These are phyloP conservation scores for Cladosporium colombiae DNA, from an alignment of 2,329 filamentous ascomycete genomes.

Conservation along the genomic window DNA sequence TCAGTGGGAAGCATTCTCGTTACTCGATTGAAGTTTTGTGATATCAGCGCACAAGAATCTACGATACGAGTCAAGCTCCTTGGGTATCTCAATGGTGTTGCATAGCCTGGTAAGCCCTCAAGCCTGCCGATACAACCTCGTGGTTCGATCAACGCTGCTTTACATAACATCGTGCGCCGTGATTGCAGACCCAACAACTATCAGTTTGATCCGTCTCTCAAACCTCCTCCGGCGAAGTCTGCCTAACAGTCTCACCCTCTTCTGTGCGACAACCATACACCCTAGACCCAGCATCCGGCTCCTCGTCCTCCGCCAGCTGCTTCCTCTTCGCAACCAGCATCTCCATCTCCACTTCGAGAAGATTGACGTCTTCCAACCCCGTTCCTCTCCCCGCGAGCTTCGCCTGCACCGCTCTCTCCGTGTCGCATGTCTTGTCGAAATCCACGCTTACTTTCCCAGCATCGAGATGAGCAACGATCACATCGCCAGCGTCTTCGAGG, in stretches of 20 bases:
- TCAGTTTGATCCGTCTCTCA: background rate
- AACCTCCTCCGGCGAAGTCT: background rate
- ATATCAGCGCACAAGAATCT: too few species aligned
- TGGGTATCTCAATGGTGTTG: too few species aligned
- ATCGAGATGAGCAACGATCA: background rate
- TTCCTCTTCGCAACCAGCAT: conserved; percentile 1
- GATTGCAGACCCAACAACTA: background rate
- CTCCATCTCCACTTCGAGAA: conserved; percentile 9
- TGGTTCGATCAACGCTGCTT: background rate
- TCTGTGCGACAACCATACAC: background rate
- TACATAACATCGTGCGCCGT: background rate
- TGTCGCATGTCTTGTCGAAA: background rate
- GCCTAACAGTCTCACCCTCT: background rate
- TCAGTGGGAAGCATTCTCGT: too few species aligned
- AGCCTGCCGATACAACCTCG: too few species aligned
- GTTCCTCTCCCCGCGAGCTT: background rate
- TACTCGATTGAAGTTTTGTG: too few species aligned
- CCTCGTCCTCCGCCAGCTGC: background rate
- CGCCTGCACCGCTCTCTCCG: background rate
- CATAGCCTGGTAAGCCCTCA: too few species aligned
- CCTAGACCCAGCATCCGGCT: background rate
- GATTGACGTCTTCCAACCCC: background rate
- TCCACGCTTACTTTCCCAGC: background rate
- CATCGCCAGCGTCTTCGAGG: background rate
- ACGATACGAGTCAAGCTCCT: too few species aligned